These are phyloP conservation scores for Backusella australiensis DNA, from an alignment of 192 early-diverging fungal species.

Conservation along the genomic window DNA sequence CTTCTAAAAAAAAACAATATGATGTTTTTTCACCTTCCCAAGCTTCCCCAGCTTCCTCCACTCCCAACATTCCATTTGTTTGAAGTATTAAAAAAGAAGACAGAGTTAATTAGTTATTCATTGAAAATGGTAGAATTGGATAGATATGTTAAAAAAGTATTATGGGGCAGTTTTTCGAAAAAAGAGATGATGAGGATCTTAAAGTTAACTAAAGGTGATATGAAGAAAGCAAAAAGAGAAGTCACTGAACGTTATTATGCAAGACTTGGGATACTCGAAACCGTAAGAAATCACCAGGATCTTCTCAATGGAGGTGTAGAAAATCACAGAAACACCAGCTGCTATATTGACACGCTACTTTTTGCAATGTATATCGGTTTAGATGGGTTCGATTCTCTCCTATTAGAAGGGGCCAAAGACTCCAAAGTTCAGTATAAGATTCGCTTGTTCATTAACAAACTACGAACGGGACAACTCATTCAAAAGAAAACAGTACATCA, in stretches of 20 bases:
- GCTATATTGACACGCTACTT: conserved; percentile 65
- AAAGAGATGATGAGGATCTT: background rate
- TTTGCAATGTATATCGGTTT: conserved; percentile 66
- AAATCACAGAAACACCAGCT: conserved; percentile 60
- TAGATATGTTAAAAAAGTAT: background rate
- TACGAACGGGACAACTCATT: conserved; percentile 58
- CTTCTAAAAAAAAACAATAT: background rate
- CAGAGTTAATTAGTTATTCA: background rate
- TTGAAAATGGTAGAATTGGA: background rate
- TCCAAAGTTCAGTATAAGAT: conserved; percentile 50
- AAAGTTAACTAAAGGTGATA: background rate
- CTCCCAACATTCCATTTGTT: background rate
- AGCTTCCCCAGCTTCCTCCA: background rate
- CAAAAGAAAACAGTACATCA: conserved; percentile 45
- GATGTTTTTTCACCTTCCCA: background rate
- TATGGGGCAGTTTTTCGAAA: background rate
- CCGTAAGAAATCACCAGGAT: background rate
- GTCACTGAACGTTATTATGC: too few species aligned
- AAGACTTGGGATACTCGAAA: background rate
- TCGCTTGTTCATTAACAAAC: conserved; percentile 52
- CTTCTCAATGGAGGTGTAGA: conserved; percentile 22
- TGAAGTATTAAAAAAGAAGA: background rate
- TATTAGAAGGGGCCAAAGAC: conserved; percentile 16
- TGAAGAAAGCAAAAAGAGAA: background rate
- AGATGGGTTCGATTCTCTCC: conserved; percentile 49